These are phyloP conservation scores for Sarocladium kiliense DNA, from an alignment of 2,329 filamentous ascomycete species.

Conservation along the genomic window DNA sequence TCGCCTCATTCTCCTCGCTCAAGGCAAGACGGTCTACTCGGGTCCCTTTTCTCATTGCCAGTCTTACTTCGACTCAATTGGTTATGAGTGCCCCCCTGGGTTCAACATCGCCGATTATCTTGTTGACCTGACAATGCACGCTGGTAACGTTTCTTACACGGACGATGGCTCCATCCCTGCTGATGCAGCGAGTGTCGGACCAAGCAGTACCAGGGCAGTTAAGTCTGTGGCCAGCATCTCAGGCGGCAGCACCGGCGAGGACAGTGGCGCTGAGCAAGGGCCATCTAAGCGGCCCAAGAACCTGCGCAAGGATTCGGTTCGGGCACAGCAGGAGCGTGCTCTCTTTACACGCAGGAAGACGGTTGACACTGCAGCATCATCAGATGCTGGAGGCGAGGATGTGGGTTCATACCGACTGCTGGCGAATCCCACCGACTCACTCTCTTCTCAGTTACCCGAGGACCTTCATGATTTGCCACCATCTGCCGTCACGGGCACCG, in stretches of 20 bases:
- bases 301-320: constrained; percentile 75
- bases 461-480: constrained; percentile 62
- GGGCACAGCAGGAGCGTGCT: constrained; percentile 80
- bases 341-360: constrained; percentile 76
- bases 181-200: constrained; percentile 64
- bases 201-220: constrained; percentile 81
- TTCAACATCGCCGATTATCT: constrained; percentile 99
- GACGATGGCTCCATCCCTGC: constrained; percentile 49
- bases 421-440: constrained; percentile 33
- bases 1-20: constrained; percentile 82
- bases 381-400: constrained; percentile 49
- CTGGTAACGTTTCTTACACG: constrained; percentile 52
- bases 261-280: constrained; percentile 54
- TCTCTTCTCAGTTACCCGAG: constrained; percentile 60
- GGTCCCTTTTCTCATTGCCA: constrained; percentile 87
- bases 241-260: constrained; percentile 67
- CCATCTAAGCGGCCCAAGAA: constrained; percentile 54
- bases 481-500: constrained; percentile 59
- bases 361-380: constrained; percentile 58
- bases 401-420: constrained; percentile 46
- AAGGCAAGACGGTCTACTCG: constrained; percentile 87
- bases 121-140: constrained; percentile 97
- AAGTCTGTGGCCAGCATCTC: constrained; percentile 88
- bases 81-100: constrained; percentile 88
- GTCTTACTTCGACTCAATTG: constrained; percentile 84